Evolutionary conservation across 2,329 filamentous ascomycete genomes (phyloP).

Genomic region (Sordariomycetes sp.): DNA sequence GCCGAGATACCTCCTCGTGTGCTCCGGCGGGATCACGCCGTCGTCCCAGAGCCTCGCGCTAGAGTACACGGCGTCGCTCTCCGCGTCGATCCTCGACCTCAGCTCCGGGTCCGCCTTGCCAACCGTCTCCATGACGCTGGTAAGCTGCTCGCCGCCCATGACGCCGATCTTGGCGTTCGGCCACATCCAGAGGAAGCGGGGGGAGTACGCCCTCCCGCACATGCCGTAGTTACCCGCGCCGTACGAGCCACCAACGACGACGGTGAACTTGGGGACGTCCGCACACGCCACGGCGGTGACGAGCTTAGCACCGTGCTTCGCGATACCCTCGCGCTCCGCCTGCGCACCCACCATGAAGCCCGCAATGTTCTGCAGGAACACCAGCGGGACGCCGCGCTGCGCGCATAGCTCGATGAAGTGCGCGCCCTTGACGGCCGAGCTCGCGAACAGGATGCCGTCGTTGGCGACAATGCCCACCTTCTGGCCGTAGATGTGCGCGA

Average conservation of each 20-base stretch:
- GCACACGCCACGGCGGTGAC: constrained; percentile 92
- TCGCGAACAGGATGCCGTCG: constrained; percentile 87
- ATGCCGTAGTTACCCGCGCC: constrained; percentile 97
- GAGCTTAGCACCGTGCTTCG: constrained; percentile 94
- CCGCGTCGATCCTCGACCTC: constrained; percentile 72
- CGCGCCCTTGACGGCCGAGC: constrained; percentile 81
- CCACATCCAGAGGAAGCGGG: constrained; percentile 91
- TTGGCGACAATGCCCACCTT: constrained; percentile 90
- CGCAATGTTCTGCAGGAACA: constrained; percentile 93
- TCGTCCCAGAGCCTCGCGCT: constrained; percentile 84
- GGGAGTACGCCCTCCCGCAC: constrained; percentile 90
- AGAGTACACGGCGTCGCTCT: constrained; percentile 82
- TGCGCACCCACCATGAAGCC: constrained; percentile 97
- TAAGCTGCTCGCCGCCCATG: constrained; percentile 90
- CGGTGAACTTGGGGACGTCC: constrained; percentile 90
- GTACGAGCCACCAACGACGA: constrained; percentile 86
- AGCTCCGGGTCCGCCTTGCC: constrained; percentile 70
- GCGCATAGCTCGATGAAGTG: constrained; percentile 95
- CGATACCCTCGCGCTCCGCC: constrained; percentile 87
- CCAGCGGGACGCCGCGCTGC: constrained; percentile 75
- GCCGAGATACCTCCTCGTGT: constrained; percentile 60
- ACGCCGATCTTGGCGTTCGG: constrained; percentile 92
- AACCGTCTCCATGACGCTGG: constrained; percentile 88
- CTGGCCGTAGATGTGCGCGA: constrained; percentile 80
- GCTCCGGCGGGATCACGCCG: constrained; percentile 65